Conservation (phyloP, 768 basidiomycete genomes). For the Cantharellus cinnabarinus region DNA sequence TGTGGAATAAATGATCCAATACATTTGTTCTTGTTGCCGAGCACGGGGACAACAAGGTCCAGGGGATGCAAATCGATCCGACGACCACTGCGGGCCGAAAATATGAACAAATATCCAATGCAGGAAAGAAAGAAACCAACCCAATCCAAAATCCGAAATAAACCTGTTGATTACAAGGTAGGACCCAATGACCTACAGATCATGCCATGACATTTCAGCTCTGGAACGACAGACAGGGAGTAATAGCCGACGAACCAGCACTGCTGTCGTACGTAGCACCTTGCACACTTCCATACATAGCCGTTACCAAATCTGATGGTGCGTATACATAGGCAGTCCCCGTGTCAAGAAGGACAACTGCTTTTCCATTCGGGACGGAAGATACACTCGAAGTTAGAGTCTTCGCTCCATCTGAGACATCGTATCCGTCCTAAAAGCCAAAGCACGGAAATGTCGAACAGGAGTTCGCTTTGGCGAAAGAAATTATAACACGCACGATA, state of each 20-base stretch:
- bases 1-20: slow-evolving; percentile 61
- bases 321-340: slow-evolving; percentile 75
- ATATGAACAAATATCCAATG: neutral
- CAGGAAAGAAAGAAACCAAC: slow-evolving; percentile 22
- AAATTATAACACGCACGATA: slow-evolving; percentile 24
- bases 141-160: slow-evolving; percentile 62
- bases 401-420: slow-evolving; percentile 31
- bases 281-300: slow-evolving; percentile 45
- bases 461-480: slow-evolving; percentile 1
- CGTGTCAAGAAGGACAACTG: slow-evolving; percentile 58
- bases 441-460: too few species aligned
- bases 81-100: slow-evolving; percentile 29
- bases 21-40: slow-evolving; percentile 29
- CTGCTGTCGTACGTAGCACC: slow-evolving; percentile 25
- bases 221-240: neutral
- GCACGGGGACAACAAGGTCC: slow-evolving; percentile 37
- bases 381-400: slow-evolving; percentile 33
- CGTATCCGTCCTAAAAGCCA: slow-evolving; percentile 1
- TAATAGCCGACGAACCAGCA: neutral
- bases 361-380: slow-evolving; percentile 43
- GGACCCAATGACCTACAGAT: slow-evolving; percentile 36
- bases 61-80: slow-evolving; percentile 64
- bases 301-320: slow-evolving; percentile 37
- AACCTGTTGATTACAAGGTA: slow-evolving; percentile 57
- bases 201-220: neutral